These are phyloP conservation scores for Auxenochlorella pyrenoidosa DNA, from an alignment of 139 green algal species.

Conservation along the genomic window DNA sequence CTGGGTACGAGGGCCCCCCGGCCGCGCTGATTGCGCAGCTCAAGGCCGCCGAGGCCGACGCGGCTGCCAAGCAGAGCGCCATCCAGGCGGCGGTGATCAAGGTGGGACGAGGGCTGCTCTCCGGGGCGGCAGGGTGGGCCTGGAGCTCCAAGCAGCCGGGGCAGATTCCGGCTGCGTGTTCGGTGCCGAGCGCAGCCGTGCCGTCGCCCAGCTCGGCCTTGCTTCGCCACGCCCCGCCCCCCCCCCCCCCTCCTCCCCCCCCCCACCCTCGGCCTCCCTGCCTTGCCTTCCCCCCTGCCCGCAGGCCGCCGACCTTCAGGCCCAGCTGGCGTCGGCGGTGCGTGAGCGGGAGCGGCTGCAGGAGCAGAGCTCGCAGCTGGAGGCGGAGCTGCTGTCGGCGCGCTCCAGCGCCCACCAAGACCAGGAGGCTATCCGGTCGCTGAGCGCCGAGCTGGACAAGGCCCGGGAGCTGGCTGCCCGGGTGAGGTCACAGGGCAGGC, in stretches of 20 bases:
- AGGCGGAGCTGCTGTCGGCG: background rate
- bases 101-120: no score
- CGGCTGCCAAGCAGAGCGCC: constrained; percentile 8
- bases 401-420: background rate
- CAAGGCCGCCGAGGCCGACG: background rate
- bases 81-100: constrained; percentile 17
- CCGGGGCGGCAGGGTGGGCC: no score
- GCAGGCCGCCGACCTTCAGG: background rate
- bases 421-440: background rate
- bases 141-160: no score
- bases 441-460: background rate
- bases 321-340: background rate
- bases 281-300: background rate
- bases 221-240: no score
- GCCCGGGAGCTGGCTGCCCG: background rate
- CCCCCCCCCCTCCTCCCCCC: no score
- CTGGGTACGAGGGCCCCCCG: background rate
- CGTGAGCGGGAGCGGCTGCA: constrained; percentile 5
- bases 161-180: no score
- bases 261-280: background rate
- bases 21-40: background rate
- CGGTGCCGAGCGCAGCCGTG: no score
- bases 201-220: no score
- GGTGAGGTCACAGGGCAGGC: no score
- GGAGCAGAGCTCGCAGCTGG: background rate